Evolutionary conservation across 352 stramenopile genomes (phyloP).

Genomic region (Achlya hypogyna): DNA sequence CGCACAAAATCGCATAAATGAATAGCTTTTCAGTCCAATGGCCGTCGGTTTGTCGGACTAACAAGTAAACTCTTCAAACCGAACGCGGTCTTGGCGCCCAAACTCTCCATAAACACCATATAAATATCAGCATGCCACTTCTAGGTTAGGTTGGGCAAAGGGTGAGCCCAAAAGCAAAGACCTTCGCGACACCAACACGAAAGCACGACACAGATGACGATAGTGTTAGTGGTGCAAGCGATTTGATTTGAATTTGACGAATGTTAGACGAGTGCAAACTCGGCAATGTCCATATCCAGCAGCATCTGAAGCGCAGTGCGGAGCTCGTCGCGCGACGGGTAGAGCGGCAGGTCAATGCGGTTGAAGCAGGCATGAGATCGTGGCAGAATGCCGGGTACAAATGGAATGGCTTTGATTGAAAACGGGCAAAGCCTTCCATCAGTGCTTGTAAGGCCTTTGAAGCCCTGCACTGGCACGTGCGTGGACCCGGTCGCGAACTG

Average conservation of each 20-base stretch:
- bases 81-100: no score
- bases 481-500: conserved; percentile 97
- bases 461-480: conserved; percentile 87
- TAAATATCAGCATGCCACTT: no score
- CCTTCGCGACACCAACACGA: no score
- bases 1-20: no score
- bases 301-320: conserved; percentile 91
- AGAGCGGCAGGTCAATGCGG: conserved; percentile 72
- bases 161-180: no score
- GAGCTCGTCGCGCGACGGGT: conserved; percentile 82
- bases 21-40: no score
- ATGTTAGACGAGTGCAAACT: conserved; percentile 57
- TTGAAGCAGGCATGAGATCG: conserved; percentile 83
- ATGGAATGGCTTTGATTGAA: conserved; percentile 34
- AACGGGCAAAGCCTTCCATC: conserved; percentile 77
- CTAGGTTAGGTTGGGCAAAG: no score
- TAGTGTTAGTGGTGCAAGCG: neutral
- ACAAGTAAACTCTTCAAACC: no score
- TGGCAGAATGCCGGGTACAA: conserved; percentile 27
- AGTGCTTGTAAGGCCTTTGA: conserved; percentile 72
- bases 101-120: no score
- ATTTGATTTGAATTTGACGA: neutral
- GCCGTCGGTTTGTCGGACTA: no score
- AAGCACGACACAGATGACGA: no score
- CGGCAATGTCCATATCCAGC: conserved; percentile 94